phyloP scores from a whole-genome alignment of 306 rosid species.

The Vigna unguiculata region DNA sequence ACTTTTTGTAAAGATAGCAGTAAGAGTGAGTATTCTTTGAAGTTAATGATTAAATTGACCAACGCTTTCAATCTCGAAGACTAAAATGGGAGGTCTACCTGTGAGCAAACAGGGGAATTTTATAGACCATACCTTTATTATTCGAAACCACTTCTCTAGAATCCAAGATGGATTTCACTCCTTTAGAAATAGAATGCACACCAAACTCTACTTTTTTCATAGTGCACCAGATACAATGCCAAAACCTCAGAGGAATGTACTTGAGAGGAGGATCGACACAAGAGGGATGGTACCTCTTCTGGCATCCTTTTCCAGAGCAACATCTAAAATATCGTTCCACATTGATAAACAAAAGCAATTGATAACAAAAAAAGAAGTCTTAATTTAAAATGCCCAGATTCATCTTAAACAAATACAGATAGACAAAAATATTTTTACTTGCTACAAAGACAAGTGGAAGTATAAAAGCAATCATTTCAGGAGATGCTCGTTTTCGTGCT shows the following conservation, averaged over 20 bases:
- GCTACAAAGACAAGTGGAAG: not conserved
- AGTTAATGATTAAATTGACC: not conserved
- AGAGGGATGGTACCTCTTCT: conserved; percentile 49
- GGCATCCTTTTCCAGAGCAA: conserved; percentile 53
- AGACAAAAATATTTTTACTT: conserved; percentile 1
- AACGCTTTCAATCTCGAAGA: not conserved
- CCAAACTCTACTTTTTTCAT: conserved; percentile 48
- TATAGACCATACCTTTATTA: conserved; percentile 37
- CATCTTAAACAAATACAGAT: conserved; percentile 14
- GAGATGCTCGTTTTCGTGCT: not conserved
- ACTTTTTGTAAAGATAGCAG: not conserved
- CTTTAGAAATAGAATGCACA: conserved; percentile 52
- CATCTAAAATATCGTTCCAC: conserved; percentile 39
- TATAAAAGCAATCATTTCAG: not conserved
- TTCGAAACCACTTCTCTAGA: conserved; percentile 43
- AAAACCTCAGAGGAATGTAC: conserved; percentile 45
- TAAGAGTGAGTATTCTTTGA: not conserved
- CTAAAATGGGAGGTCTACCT: not conserved
- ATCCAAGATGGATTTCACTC: conserved; percentile 47
- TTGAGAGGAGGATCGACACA: conserved; percentile 56
- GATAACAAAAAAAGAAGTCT: not conserved
- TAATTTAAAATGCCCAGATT: not conserved
- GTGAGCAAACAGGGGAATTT: not conserved
- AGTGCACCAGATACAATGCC: conserved; percentile 51
- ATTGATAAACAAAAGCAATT: conserved; percentile 27